Evolutionary conservation across 2,329 filamentous ascomycete genomes (phyloP).

Genomic region (Epichloe glyceriae): DNA sequence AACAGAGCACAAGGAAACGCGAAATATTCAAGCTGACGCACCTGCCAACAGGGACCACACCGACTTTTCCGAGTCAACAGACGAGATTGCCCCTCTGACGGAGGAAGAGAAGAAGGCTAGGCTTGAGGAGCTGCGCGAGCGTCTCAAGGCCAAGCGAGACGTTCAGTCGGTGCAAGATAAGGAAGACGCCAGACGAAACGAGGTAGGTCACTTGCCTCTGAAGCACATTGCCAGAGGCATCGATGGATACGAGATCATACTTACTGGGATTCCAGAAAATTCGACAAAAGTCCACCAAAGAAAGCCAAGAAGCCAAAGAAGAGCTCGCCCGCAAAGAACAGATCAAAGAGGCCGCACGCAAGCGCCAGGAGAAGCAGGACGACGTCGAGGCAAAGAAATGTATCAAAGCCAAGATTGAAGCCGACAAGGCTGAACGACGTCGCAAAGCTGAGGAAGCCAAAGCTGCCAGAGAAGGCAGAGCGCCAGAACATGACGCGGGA

Average conservation of each 20-base stretch:
- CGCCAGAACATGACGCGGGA: conserved; percentile 26
- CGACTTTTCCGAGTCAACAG: conserved; percentile 86
- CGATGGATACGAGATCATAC: neutral
- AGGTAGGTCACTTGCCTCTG: conserved; percentile 38
- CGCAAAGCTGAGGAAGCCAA: conserved; percentile 77
- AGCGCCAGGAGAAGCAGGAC: conserved; percentile 75
- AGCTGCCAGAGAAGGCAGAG: conserved; percentile 68
- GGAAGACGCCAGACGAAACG: conserved; percentile 71
- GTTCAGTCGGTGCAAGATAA: conserved; percentile 60
- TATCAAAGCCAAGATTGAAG: conserved; percentile 87
- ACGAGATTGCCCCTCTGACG: conserved; percentile 80
- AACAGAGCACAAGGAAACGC: neutral
- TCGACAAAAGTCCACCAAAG: conserved; percentile 77
- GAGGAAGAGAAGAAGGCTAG: conserved; percentile 81
- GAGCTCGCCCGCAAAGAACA: conserved; percentile 78
- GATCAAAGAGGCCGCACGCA: conserved; percentile 78
- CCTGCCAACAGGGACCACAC: conserved; percentile 53
- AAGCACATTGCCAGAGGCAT: neutral
- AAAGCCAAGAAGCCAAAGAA: conserved; percentile 81
- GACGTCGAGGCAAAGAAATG: conserved; percentile 78
- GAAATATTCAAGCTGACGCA: neutral
- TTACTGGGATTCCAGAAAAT: conserved; percentile 36
- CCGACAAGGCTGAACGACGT: conserved; percentile 80
- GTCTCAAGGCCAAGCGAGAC: conserved; percentile 60
- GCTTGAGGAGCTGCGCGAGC: conserved; percentile 60